Base-by-base conservation (phyloP, 169 alveolate genomes). In the Pseudocohnilembus persalinus region DNA sequence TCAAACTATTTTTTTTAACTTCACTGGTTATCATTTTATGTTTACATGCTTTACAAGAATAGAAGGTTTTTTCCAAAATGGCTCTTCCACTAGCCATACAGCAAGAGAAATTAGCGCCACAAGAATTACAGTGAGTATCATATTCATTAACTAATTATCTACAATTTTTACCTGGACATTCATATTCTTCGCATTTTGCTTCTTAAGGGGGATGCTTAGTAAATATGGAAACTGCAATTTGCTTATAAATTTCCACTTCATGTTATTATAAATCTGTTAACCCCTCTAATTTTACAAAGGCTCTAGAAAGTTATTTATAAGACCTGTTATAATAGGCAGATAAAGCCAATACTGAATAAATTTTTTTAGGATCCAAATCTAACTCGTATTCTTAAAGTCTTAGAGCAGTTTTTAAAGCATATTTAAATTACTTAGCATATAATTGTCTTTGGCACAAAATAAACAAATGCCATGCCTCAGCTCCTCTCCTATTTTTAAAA, bases 401-500 rank as follows among this genome's bases (percentile, higher is more conserved):
- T 80, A 96, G 84, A 0, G 98, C 92, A 0, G 98, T 92, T 91
- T 95, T 95, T 91, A 96, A 90, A 31, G 99, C 97, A 75, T 93
- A 88, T 33, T 94, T 94, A 81, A 91, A 94, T 77, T 95, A 94
- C 68, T 94, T 94, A 86, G 91, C 94, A 82, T 94, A 94, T 31
- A 97, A 86, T 75, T 95, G 95, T 79, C 96, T 91, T 83, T 97
- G 96, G 33, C 96, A 88, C 74, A 97, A 83, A 77, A 95, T 89
- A 83, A 91, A 96, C 88, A 96, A 94, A 85, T 97, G 99, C 84
- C 93, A 95, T 49, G 98, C 99, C 85, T 96, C 97, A 28, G 96
- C 97, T 28, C 84, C 79, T 80, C 89, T 84, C 68, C 68, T 49
- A n/a, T n/a, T n/a, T n/a, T 49, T 49, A 49, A 49, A 49, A 49